Base-by-base conservation (phyloP, 1,284 basidiomycete species). In the Apiotrichum veenhuisii region DNA sequence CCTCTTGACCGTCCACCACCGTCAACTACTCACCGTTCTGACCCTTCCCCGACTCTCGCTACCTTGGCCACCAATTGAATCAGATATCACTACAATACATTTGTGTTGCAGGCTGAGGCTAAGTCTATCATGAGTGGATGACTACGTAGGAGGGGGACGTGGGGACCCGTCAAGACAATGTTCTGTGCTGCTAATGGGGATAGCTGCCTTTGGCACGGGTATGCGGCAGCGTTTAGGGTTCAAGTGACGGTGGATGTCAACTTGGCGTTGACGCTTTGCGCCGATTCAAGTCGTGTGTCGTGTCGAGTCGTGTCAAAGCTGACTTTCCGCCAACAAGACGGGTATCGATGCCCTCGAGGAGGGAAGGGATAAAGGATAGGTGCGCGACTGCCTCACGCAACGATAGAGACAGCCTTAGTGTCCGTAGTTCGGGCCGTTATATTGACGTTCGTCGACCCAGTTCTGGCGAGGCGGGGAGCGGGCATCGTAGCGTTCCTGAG, bases 381-480 rank as follows among this genome's bases (percentile, higher is more conserved):
- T 22, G 7, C 22, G 3, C 14, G 22, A 26, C 10, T 14, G 7
- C 43, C 14, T 64, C 63, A 52, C 58, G 64, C 18, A 11, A 5
- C 7, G 5, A 14, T 10, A n/a, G 18, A 5, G 64, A 65, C 47
- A n/a, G n/a, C 70, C 59, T 14, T 62, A 23, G 22, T 48, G 42
- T 3, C 64, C 64, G 56, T 74, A 75, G 55, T 72, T 56, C 10
- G 64, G 66, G 11, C 74, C 75, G 52, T 77, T 77, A 50, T 72
- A 77, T 10, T 50, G 26, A 23, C 49, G 55, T n/a, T 61, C 64
- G 57, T 73, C 73, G 17, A 73, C 70, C 69, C 69, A 74, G 20
- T 22, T 44, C 25, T 55, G 38, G 9, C 36, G 27, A 34, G 20
- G 20, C 25, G 25, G 15, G 26, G 15, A 25, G 43, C 25, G 15